These are phyloP conservation scores for Lactarius vividus DNA, from an alignment of 768 basidiomycete species.

Conservation along the genomic window DNA sequence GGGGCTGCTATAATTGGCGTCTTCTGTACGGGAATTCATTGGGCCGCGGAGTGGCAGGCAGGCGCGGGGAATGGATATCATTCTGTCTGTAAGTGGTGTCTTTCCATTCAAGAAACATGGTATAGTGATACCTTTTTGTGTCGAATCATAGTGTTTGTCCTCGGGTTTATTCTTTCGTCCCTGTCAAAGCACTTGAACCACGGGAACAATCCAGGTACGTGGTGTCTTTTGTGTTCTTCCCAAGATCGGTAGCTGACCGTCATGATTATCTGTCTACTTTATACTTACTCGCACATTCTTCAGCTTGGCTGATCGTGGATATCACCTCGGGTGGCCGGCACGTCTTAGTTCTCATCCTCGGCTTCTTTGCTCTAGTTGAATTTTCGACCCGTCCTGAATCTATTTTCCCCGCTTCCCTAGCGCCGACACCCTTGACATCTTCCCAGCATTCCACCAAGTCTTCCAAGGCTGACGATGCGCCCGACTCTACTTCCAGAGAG, in stretches of 20 bases:
- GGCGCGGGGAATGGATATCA: slow-evolving; percentile 21
- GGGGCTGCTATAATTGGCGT: slow-evolving; percentile 22
- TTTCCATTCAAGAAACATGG: background rate
- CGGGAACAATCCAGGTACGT: slow-evolving; percentile 72
- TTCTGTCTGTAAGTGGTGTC: slow-evolving; percentile 16
- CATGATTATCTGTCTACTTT: background rate
- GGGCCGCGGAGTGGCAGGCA: slow-evolving; percentile 26
- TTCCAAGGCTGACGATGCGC: slow-evolving; percentile 4
- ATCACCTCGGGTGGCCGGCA: slow-evolving; percentile 67
- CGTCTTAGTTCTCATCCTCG: slow-evolving; percentile 58
- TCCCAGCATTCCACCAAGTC: background rate
- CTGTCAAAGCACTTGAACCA: slow-evolving; percentile 75
- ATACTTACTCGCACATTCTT: background rate
- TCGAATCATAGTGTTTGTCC: slow-evolving; percentile 49
- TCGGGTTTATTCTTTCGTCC: slow-evolving; percentile 65
- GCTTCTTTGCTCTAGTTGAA: slow-evolving; percentile 56
- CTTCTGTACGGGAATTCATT: slow-evolving; percentile 16
- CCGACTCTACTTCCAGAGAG: slow-evolving; percentile 1
- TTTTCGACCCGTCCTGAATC: slow-evolving; percentile 43
- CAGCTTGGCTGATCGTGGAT: slow-evolving; percentile 80
- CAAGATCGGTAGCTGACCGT: background rate
- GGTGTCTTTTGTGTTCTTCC: background rate
- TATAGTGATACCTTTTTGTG: background rate
- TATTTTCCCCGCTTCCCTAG: slow-evolving; percentile 22
- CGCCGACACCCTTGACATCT: slow-evolving; percentile 1